Percentiles rank a stretch among this genome's conserved stretches.
Evolutionary conservation across 305 asterid genomes (phyloP).

Genomic region (Coffea humblotiana): DNA sequence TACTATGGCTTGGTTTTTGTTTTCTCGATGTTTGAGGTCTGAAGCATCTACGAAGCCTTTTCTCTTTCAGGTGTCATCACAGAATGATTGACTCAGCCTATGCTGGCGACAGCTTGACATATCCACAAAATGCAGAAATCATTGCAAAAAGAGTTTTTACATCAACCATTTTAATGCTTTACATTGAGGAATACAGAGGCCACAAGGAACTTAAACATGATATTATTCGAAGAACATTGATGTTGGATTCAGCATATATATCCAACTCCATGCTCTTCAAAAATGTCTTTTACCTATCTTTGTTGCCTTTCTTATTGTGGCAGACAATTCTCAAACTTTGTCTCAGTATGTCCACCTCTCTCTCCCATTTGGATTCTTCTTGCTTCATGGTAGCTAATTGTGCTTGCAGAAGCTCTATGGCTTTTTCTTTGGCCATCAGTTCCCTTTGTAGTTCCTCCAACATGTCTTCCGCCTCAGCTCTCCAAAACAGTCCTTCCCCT

Average conservation of each 20-base stretch:
- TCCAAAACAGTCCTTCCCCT: slow-evolving; percentile 57
- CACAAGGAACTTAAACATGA: neutral
- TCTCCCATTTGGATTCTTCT: slow-evolving; percentile 55
- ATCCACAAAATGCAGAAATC: neutral
- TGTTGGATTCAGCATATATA: neutral
- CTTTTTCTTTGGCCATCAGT: slow-evolving; percentile 51
- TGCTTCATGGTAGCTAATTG: slow-evolving; percentile 54
- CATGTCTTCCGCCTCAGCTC: slow-evolving; percentile 40
- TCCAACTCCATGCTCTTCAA: neutral
- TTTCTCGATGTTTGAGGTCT: neutral
- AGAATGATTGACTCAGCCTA: neutral
- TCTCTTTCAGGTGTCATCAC: neutral
- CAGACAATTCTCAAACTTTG: slow-evolving; percentile 80
- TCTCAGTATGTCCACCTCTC: slow-evolving; percentile 71
- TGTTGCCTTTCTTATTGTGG: slow-evolving; percentile 42
- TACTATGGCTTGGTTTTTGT: neutral
- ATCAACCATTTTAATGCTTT: neutral
- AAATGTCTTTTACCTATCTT: neutral
- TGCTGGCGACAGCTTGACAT: neutral
- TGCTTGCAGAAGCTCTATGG: slow-evolving; percentile 44
- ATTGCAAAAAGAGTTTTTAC: neutral
- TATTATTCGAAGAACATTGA: neutral
- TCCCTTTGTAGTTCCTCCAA: slow-evolving; percentile 50
- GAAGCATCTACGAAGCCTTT: neutral
- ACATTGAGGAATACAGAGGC: neutral